These are phyloP conservation scores for Corymbia calophylla DNA, from an alignment of 441 rosid genomes.

Conservation along the genomic window DNA sequence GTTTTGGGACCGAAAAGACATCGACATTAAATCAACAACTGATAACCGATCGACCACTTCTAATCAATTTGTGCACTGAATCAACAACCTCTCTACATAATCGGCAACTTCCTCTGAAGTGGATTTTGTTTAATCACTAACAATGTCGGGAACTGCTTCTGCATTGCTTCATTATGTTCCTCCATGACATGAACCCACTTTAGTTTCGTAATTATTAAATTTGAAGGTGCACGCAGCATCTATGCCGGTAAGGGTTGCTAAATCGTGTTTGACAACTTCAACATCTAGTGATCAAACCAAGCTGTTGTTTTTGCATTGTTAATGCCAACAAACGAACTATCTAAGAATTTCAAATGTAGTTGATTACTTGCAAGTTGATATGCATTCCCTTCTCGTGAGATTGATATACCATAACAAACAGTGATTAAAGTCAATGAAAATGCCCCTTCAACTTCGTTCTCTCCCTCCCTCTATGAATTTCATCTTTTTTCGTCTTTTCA, in stretches of 20 bases:
- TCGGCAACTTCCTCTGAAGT: too few species aligned
- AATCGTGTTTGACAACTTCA: background rate
- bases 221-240: background rate
- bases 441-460: too few species aligned
- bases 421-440: background rate
- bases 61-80: too few species aligned
- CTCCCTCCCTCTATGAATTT: too few species aligned
- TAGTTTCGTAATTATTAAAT: background rate
- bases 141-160: background rate
- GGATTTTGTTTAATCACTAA: too few species aligned
- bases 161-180: background rate
- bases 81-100: too few species aligned
- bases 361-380: background rate
- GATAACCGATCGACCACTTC: too few species aligned
- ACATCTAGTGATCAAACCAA: background rate
- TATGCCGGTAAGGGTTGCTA: background rate
- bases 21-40: too few species aligned
- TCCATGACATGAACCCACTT: background rate
- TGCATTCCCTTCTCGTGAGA: background rate
- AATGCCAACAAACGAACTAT: background rate
- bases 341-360: background rate
- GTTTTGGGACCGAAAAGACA: too few species aligned
- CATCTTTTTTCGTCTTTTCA: too few species aligned
- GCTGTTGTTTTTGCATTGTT: background rate
- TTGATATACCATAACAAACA: background rate